These are phyloP conservation scores for Amanita phalloides DNA, from an alignment of 768 basidiomycete species.

Conservation along the genomic window DNA sequence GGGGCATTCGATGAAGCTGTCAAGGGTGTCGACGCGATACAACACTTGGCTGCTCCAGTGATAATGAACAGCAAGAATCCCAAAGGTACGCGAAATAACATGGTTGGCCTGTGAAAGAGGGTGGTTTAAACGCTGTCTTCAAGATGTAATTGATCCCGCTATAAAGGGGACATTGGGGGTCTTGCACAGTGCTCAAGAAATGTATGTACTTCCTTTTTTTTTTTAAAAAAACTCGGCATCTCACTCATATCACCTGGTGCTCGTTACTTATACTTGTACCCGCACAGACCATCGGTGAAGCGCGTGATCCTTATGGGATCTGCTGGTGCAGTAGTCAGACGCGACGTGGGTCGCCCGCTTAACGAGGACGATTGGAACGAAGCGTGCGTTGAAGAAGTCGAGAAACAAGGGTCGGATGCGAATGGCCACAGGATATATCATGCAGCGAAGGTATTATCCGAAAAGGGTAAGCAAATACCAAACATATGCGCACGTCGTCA, in stretches of 20 bases:
- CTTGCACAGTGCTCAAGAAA: conserved; percentile 44
- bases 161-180: conserved; percentile 60
- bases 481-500: not conserved
- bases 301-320: conserved; percentile 66
- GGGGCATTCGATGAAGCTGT: conserved; percentile 75
- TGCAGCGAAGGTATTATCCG: conserved; percentile 61
- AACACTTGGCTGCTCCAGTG: conserved; percentile 60
- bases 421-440: conserved; percentile 32
- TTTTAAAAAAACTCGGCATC: no score
- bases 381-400: conserved; percentile 28
- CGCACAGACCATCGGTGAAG: conserved; percentile 30
- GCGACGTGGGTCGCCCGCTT: conserved; percentile 14
- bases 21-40: conserved; percentile 62
- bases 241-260: not conserved
- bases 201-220: conserved; percentile 24
- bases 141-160: conserved; percentile 61
- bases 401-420: conserved; percentile 37
- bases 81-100: conserved; percentile 12
- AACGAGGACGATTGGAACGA: conserved; percentile 56
- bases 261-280: not conserved
- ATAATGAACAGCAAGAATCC: conserved; percentile 32
- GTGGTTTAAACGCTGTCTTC: not conserved
- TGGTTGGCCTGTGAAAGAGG: not conserved
- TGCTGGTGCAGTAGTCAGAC: conserved; percentile 31
- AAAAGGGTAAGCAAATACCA: conserved; percentile 28